These are phyloP conservation scores for Pythium sukuiense DNA, from an alignment of 352 stramenopile species.

Conservation along the genomic window DNA sequence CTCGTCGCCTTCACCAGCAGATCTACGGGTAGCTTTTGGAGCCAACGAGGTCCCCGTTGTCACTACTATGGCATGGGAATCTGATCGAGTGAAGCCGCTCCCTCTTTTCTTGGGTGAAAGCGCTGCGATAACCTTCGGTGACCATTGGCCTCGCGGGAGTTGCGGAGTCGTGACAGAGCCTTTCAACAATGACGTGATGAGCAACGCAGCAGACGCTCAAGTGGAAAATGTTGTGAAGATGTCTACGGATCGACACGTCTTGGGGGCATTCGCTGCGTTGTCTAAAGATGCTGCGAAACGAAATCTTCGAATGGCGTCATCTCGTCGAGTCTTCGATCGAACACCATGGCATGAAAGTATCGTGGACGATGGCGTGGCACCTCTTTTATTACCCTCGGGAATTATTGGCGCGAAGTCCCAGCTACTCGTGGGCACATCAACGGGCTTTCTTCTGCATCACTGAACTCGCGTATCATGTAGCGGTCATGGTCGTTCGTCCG, in stretches of 20 bases:
- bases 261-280: neutral
- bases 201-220: neutral
- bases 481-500: neutral
- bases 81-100: neutral
- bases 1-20: neutral
- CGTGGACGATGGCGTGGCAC: neutral
- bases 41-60: too few relatives aligned
- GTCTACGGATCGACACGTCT: neutral
- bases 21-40: neutral
- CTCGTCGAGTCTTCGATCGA: neutral
- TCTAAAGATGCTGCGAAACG: neutral
- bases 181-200: neutral
- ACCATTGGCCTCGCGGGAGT: neutral
- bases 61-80: neutral
- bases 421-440: neutral
- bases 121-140: neutral
- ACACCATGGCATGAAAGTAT: neutral
- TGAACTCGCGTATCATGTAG: neutral
- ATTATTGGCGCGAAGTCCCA: neutral
- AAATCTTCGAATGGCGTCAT: neutral
- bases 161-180: neutral
- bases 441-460: neutral
- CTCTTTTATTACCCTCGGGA: neutral
- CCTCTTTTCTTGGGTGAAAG: neutral
- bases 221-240: neutral